Evolutionary conservation across 495 filamentous ascomycete genomes (phyloP), one percentile per base, ranked within the genome.

Genomic region (Xylaria palmicola): DNA sequence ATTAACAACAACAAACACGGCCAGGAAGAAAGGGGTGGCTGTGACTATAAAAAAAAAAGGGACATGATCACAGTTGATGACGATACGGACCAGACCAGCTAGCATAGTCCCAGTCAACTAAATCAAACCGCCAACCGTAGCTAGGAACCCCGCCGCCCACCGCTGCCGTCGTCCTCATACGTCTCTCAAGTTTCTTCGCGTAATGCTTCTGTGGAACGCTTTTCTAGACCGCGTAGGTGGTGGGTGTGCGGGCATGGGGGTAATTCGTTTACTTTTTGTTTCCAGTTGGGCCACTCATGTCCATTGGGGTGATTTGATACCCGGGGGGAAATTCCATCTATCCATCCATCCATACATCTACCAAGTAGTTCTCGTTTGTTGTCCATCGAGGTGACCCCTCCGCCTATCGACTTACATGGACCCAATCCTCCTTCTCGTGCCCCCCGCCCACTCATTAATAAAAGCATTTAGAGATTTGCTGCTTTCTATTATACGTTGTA

Each of bases 1-100:
- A 67, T 64, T 63, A 64, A 68, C 40, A 36, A 60, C 54, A 62
- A 61, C 62, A 47, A 68, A 63, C 7, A 41, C 20, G 1, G 30
- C 12, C 8, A 9, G 19, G 22, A 37, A 39, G 1, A 12, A 29
- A 12, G 17, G 24, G 10, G 7, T 9, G 27, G 43, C 30, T 48
- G n/a, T 24, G n/a, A 10, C 32, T 29, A 30, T 30, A 12, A 7
- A 12, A 56, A 19, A 30, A 20, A 47, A 10, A 58, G 26, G 26
- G 24, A 29, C 24, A 32, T 49, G 13, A 59, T 12, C 7, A 39
- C 13, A 26, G 30, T 37, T 44, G 15, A 43, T 3, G 32, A 55
- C 51, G 13, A 55, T 52, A 9, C 45, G 15, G 24, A 6, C 32
- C 34, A 53, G 12, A n/a, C 44, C 22, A 51, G 34, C 26, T 15